phyloP scores from a whole-genome alignment of 768 basidiomycete species.

The Suillus clintonianus region DNA sequence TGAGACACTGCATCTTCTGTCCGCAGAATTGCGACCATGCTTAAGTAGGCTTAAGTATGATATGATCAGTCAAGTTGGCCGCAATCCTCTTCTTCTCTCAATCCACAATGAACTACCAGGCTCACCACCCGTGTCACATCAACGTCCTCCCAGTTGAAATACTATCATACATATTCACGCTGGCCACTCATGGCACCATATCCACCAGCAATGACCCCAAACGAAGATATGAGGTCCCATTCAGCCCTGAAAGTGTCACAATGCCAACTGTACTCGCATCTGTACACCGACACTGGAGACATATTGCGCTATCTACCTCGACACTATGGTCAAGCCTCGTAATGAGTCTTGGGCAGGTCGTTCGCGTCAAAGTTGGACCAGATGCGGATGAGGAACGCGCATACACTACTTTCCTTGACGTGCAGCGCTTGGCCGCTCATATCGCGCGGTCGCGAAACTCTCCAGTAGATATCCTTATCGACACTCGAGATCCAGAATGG shows the following conservation, averaged over 20 bases:
- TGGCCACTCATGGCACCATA: constrained; percentile 40
- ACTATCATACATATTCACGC: constrained; percentile 54
- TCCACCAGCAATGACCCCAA: constrained; percentile 19
- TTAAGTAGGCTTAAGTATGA: not conserved
- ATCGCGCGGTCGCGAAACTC: constrained; percentile 48
- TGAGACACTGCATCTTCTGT: constrained; percentile 3
- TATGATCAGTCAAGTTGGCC: not conserved
- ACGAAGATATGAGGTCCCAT: constrained; percentile 18
- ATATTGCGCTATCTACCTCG: constrained; percentile 48
- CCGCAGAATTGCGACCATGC: not conserved
- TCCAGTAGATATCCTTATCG: constrained; percentile 57
- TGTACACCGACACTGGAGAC: constrained; percentile 56
- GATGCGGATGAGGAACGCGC: not conserved
- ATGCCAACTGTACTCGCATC: constrained; percentile 47
- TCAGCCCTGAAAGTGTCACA: constrained; percentile 43
- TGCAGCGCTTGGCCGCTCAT: constrained; percentile 40
- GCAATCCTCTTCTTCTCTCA: not conserved
- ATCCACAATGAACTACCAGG: constrained; percentile 2
- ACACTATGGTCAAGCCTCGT: constrained; percentile 58
- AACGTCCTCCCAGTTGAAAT: constrained; percentile 55
- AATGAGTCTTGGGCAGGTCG: constrained; percentile 36
- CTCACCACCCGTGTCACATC: constrained; percentile 27
- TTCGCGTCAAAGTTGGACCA: not conserved
- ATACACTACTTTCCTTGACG: constrained; percentile 28
- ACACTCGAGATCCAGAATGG: constrained; percentile 61